phyloP scores from a whole-genome alignment of 495 filamentous ascomycete genomes.

The Amniculicola lignicola region DNA sequence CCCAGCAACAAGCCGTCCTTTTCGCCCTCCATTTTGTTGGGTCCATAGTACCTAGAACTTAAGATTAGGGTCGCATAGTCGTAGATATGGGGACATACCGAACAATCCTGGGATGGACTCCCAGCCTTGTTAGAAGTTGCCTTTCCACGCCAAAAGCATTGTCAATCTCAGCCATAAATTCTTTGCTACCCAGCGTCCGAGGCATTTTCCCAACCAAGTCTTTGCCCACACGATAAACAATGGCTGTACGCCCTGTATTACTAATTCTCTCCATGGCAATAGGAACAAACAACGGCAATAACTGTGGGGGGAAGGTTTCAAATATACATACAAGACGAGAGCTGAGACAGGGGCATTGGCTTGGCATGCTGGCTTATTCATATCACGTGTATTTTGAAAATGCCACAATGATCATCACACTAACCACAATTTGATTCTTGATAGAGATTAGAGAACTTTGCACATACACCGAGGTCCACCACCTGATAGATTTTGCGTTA shows the following conservation, averaged over 20 bases:
- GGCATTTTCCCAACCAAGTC: background rate
- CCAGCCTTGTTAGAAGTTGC: background rate
- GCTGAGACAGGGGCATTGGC: too few species aligned
- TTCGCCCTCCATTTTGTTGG: background rate
- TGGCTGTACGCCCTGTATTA: background rate
- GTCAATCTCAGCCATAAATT: background rate
- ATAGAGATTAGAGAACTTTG: too few species aligned
- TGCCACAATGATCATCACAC: too few species aligned
- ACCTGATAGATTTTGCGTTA: too few species aligned
- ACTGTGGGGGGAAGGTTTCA: too few species aligned
- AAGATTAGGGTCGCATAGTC: background rate
- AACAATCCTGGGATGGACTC: constrained; percentile 2
- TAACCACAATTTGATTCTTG: too few species aligned
- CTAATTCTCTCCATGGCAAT: background rate
- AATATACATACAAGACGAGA: too few species aligned
- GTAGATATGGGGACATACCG: background rate
- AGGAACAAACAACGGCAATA: too few species aligned
- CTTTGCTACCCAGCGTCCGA: background rate
- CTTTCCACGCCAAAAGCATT: background rate
- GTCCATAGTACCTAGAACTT: background rate
- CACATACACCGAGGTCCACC: too few species aligned
- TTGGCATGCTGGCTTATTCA: too few species aligned
- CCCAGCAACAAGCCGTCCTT: constrained; percentile 6
- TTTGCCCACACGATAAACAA: background rate
- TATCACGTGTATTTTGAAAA: too few species aligned